Evolutionary conservation across 352 stramenopile genomes (phyloP).

Genomic region (Globisporangium paroecandrum): DNA sequence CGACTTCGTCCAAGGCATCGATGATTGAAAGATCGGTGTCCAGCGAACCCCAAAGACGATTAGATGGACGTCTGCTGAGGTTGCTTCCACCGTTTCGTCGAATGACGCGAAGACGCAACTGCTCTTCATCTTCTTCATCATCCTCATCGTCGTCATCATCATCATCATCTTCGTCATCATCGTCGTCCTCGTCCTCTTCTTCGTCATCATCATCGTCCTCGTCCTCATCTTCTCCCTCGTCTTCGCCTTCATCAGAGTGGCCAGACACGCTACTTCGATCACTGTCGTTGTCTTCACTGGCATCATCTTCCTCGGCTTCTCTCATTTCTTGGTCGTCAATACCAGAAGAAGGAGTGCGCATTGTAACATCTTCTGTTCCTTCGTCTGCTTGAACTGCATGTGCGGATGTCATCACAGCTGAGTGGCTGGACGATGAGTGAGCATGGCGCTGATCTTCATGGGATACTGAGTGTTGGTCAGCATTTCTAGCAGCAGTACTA

Average conservation of each 20-base stretch:
- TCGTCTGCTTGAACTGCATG: conserved; percentile 12
- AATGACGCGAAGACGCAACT: conserved; percentile 49
- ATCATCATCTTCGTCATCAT: conserved; percentile 63
- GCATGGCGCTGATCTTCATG: neutral
- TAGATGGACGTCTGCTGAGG: conserved; percentile 33
- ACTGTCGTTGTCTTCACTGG: conserved; percentile 53
- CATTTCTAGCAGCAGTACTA: neutral
- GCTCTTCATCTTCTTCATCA: conserved; percentile 57
- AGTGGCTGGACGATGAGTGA: neutral
- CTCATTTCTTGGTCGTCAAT: conserved; percentile 58
- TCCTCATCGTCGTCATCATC: conserved; percentile 56
- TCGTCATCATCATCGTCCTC: conserved; percentile 62
- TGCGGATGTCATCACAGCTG: neutral
- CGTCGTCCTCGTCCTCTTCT: conserved; percentile 51
- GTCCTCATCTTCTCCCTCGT: conserved; percentile 23
- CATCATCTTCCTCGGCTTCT: conserved; percentile 38
- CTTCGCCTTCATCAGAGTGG: conserved; percentile 27
- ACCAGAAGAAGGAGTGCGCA: conserved; percentile 50
- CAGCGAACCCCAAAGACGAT: conserved; percentile 64
- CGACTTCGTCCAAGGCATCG: conserved; percentile 77
- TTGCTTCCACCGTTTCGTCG: conserved; percentile 31
- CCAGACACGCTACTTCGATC: conserved; percentile 61
- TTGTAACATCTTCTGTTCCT: conserved; percentile 55
- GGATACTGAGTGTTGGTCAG: neutral
- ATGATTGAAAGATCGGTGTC: conserved; percentile 64